Conservation (phyloP, 1,139 yeast genomes). For the Yamadazyma taylorii region DNA sequence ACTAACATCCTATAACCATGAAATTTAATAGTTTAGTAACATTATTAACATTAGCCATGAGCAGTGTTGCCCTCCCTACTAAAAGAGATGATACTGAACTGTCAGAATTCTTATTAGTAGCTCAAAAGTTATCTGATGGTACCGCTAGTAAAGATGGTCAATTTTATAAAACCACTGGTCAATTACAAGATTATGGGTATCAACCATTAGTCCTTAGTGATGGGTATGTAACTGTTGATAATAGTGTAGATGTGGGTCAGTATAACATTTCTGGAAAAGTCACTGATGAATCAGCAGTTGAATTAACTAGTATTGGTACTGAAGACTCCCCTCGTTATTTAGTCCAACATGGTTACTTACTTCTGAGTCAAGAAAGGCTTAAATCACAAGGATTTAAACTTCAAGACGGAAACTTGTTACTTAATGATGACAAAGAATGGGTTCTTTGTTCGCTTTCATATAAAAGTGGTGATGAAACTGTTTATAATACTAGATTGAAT, state of each 20-base stretch:
- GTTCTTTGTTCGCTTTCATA: no score
- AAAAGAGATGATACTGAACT: neutral
- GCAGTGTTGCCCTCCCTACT: neutral
- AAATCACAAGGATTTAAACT: no score
- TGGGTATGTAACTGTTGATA: conserved; percentile 6
- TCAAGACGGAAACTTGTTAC: neutral
- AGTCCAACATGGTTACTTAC: no score
- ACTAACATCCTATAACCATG: no score
- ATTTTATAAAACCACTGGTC: neutral
- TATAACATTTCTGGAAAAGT: conserved; percentile 10
- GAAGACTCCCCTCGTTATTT: no score
- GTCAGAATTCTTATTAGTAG: conserved; percentile 10
- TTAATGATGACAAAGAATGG: neutral
- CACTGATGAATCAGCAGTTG: no score
- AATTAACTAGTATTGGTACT: no score
- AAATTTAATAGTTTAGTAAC: no score
- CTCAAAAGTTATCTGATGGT: conserved; percentile 7
- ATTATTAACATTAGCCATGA: neutral
- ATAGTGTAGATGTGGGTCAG: conserved; percentile 2
- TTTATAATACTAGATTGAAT: no score
- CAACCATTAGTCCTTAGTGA: conserved; percentile 7
- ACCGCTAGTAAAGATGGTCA: neutral
- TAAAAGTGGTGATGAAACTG: no score
- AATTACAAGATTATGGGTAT: conserved; percentile 1
- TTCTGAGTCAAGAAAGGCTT: no score